Evolutionary conservation across 2,329 filamentous ascomycete species (phyloP), one percentile per base, ranked within the genome.

Genomic region (Diaporthe nobilis): DNA sequence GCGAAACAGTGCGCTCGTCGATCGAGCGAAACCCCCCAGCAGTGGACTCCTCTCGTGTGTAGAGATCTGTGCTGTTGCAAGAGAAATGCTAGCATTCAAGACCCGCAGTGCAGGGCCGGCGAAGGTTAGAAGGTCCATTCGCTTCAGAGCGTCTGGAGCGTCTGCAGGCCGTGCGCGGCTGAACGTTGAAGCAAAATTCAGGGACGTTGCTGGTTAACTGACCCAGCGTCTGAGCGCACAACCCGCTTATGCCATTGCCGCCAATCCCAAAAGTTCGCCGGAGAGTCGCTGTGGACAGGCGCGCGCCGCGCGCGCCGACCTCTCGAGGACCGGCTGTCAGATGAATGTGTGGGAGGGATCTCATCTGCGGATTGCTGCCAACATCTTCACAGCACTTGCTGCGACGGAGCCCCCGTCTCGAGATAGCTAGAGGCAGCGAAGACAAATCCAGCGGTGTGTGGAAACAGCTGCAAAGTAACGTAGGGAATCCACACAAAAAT

Each of bases 141-240:
- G 31, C 58, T 31, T n/a, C 58, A 55, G n/a, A 37, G 25, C 37
- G 25, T 70, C 34, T 28, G 49, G n/a, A 37, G 25, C 37, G 25
- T 70, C 34, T 28, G 49, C 34, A 42, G 65, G 65, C 65, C 65
- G 49, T 70, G 65, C 65, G n/a, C 65, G 10, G 58, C 71, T 44
- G 71, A 31, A 65, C 58, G 71, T 47, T 31, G 60, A 44, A 44
- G 49, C 47, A 61, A 65, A 44, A 57, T 65, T 9, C 60, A 61
- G 57, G 60, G 47, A 55, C 71, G 49, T 17, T 25, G 58, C 61
- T 44, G 44, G 34, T 71, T 34, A 42, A 10, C 31, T 63, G 44
- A 63, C 31, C 49, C 71, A 73, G 49, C 25, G 49, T 57, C 71
- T 73, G 71, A 55, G 47, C 71, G 58, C 58, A 65, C 65, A 53